Evolutionary conservation across 2,329 filamentous ascomycete genomes (phyloP).

Genomic region (Colletotrichum liriopes): DNA sequence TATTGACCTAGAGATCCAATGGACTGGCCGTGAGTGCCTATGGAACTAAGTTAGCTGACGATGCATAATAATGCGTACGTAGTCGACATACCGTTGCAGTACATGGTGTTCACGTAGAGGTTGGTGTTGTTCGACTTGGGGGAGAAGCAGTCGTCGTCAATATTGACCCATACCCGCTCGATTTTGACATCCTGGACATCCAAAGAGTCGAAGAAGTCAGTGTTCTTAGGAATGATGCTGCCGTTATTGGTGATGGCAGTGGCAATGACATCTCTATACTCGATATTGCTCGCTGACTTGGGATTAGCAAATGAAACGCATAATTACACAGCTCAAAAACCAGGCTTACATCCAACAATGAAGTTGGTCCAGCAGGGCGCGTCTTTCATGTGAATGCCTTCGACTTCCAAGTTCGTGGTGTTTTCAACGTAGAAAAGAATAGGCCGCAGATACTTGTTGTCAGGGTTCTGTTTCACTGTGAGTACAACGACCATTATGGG

Average conservation of each 20-base stretch:
- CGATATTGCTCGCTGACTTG: slow-evolving; percentile 60
- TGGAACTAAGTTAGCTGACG: slow-evolving; percentile 49
- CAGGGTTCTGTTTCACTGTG: slow-evolving; percentile 60
- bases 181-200: slow-evolving; percentile 70
- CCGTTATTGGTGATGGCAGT: slow-evolving; percentile 66
- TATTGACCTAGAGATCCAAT: slow-evolving; percentile 75
- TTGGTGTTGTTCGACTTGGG: slow-evolving; percentile 73
- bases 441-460: slow-evolving; percentile 71
- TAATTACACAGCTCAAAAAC: neutral
- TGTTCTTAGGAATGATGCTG: slow-evolving; percentile 69
- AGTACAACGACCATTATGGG: neutral
- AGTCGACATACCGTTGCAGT: slow-evolving; percentile 69
- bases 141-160: slow-evolving; percentile 74
- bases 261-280: slow-evolving; percentile 68
- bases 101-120: slow-evolving; percentile 72
- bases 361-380: slow-evolving; percentile 78
- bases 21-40: slow-evolving; percentile 51
- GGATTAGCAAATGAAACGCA: neutral
- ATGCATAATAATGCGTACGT: rapidly evolving
- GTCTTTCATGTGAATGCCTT: slow-evolving; percentile 73
- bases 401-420: slow-evolving; percentile 70
- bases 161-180: slow-evolving; percentile 66
- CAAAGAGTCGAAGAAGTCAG: slow-evolving; percentile 74
- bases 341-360: slow-evolving; percentile 63
- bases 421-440: slow-evolving; percentile 76